Evolutionary conservation across 495 filamentous ascomycete species (phyloP), one percentile per base, ranked within the genome.

Genomic region (Tetracladium marchalianum): DNA sequence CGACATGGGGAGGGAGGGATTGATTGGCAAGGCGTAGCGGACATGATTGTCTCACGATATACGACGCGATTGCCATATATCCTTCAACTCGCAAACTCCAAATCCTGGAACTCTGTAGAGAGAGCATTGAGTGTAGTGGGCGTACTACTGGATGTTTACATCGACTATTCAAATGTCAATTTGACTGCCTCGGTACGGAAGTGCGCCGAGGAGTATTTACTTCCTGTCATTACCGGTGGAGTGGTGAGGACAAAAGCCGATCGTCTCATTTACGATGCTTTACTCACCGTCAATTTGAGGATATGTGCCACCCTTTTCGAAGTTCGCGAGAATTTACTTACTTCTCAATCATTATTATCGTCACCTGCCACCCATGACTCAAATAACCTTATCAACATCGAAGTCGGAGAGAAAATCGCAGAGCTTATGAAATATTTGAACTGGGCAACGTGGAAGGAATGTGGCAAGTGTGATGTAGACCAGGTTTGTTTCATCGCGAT

Each of bases 401-500:
- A 53, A 8, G 66, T 65, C 0, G 50, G 62, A 22, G 33, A 44
- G 6, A 45, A 59, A 1, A 47, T 80, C 10, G 49, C 55, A 3
- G 46, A 51, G 2, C 57, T 84, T 37, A 69, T 73, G 18, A 54
- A 60, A 0, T 70, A 73, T 40, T 63, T 85, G 18, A 56, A 63
- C 12, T 85, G 81, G 80, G 65, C 73, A 15, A 72, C 61, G 0
- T 85, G 78, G 77, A 80, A 78, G 52, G 62, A 75, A 39, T 82
- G 80, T 45, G 61, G 64, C 4, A 63, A 61, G 12, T 84, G 80
- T 46, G 58, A 47, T 0, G 58, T 63, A 13, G 71, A 78, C 45
- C 75, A 84, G 58, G 65, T 79, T n/a, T 84, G 80, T 60, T 69
- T 80, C n/a, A 53, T 81, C 2, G 75, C 81, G 0, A 77, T 84